A percentile compares a stretch with the other conserved stretches of the same genome.
Conservation (phyloP, 352 stramenopile species). For the Elongisporangium senticosum region DNA sequence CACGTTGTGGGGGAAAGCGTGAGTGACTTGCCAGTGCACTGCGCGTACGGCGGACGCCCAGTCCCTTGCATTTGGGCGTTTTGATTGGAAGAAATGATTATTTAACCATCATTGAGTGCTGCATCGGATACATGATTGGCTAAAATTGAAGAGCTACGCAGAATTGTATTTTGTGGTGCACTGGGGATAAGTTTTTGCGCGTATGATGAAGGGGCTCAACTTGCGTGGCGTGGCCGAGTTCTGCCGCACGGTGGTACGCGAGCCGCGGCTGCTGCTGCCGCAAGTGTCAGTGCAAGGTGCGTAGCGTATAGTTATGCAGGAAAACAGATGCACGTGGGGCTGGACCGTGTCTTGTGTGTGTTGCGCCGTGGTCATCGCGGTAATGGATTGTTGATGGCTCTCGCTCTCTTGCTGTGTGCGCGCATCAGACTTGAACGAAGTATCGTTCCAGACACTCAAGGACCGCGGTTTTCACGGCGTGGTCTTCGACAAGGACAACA, state of each 20-base stretch:
- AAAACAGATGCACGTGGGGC: neutral
- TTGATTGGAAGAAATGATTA: neutral
- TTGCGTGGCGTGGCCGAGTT: conserved; percentile 75
- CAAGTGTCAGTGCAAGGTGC: conserved; percentile 79
- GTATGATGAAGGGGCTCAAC: conserved; percentile 68
- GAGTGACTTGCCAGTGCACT: neutral
- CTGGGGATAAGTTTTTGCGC: neutral
- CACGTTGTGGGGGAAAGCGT: neutral
- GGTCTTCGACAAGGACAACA: conserved; percentile 98
- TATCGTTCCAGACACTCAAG: conserved; percentile 70
- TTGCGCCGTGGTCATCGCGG: neutral
- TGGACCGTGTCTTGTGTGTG: neutral
- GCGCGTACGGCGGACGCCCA: neutral
- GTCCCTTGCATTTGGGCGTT: neutral
- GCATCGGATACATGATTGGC: neutral
- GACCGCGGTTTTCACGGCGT: conserved; percentile 88
- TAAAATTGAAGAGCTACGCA: conserved; percentile 1
- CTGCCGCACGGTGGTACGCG: conserved; percentile 59
- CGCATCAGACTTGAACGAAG: conserved; percentile 66
- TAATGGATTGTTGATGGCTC: neutral
- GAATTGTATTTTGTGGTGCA: neutral
- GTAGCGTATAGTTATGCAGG: neutral
- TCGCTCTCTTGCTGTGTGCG: neutral
- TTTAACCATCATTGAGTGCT: neutral
- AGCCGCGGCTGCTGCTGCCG: conserved; percentile 71